phyloP scores from a whole-genome alignment of 1,139 yeast species.

The Sugiyamaella sp. region DNA sequence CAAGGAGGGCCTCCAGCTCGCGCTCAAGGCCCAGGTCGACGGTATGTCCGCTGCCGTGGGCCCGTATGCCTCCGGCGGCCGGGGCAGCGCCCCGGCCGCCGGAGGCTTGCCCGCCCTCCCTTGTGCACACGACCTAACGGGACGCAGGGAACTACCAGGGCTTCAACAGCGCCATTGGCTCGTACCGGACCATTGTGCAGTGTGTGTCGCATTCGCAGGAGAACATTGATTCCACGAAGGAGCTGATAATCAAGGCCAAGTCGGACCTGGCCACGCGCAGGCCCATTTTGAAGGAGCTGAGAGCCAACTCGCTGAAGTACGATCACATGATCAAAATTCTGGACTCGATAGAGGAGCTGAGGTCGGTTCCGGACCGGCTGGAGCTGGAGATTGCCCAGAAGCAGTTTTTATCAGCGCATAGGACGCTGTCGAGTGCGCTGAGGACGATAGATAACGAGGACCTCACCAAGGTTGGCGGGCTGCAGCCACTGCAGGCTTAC shows the following conservation, averaged over 20 bases:
- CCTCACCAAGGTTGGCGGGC: conserved; percentile 64
- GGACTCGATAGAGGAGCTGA: conserved; percentile 66
- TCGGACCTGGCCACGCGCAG: conserved; percentile 56
- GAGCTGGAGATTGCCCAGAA: conserved; percentile 69
- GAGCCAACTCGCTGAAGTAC: conserved; percentile 62
- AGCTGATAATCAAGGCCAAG: conserved; percentile 50
- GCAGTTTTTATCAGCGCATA: conserved; percentile 70
- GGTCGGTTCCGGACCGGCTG: conserved; percentile 60
- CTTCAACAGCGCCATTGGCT: conserved; percentile 80
- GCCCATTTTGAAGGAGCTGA: conserved; percentile 63
- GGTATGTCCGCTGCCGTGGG: conserved; percentile 35
- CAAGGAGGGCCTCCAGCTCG: conserved; percentile 56
- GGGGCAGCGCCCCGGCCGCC: too few species aligned
- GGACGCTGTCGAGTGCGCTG: conserved; percentile 59
- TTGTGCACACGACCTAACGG: too few species aligned
- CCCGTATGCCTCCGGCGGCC: too few species aligned
- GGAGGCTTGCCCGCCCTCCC: too few species aligned
- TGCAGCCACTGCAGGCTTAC: conserved; percentile 59
- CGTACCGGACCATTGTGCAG: conserved; percentile 64
- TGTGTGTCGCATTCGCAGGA: conserved; percentile 61
- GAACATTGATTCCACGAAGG: conserved; percentile 54
- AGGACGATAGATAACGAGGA: conserved; percentile 60
- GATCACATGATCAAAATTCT: conserved; percentile 71
- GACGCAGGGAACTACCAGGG: conserved; percentile 63
- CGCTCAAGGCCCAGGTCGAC: conserved; percentile 71